These are phyloP conservation scores for Gaultheria prostrata DNA, from an alignment of 148 eudicot genomes.

Conservation along the genomic window DNA sequence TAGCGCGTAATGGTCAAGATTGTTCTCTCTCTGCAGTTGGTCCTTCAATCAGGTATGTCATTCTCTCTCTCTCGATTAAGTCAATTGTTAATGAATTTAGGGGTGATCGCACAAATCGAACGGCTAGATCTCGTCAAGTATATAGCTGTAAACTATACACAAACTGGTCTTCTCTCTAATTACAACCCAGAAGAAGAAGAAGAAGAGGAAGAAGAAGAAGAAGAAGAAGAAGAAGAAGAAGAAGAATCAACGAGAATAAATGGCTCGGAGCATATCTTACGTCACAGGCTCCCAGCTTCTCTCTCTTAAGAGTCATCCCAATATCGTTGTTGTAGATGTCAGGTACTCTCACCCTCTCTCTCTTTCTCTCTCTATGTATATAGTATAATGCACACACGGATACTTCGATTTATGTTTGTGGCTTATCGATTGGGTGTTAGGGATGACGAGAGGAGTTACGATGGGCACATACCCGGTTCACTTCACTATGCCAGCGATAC, in stretches of 20 bases:
- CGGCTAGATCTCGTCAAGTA: background rate
- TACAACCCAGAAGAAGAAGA: background rate
- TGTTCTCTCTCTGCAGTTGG: too few species aligned
- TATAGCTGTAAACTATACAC: too few species aligned
- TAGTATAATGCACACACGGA: too few species aligned
- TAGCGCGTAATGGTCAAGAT: too few species aligned
- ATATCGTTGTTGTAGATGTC: slow-evolving; percentile 84
- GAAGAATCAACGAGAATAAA: too few species aligned
- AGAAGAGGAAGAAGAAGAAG: background rate
- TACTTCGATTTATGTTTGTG: background rate
- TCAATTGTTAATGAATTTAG: too few species aligned
- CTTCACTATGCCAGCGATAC: slow-evolving; percentile 80
- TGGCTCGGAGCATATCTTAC: slow-evolving; percentile 69
- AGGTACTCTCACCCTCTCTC: too few species aligned
- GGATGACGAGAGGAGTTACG: slow-evolving; percentile 79
- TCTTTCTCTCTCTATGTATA: too few species aligned
- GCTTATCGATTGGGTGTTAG: slow-evolving; percentile 29
- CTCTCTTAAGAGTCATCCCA: slow-evolving; percentile 63
- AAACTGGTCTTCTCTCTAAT: background rate
- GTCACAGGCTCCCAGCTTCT: slow-evolving; percentile 74
- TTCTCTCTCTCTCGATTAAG: too few species aligned
- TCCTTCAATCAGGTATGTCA: too few species aligned
- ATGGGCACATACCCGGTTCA: slow-evolving; percentile 93
- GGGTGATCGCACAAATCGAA: background rate
- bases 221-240: too few species aligned